phyloP scores from a whole-genome alignment of 306 rosid species.

The Macrotyloma uniflorum region DNA sequence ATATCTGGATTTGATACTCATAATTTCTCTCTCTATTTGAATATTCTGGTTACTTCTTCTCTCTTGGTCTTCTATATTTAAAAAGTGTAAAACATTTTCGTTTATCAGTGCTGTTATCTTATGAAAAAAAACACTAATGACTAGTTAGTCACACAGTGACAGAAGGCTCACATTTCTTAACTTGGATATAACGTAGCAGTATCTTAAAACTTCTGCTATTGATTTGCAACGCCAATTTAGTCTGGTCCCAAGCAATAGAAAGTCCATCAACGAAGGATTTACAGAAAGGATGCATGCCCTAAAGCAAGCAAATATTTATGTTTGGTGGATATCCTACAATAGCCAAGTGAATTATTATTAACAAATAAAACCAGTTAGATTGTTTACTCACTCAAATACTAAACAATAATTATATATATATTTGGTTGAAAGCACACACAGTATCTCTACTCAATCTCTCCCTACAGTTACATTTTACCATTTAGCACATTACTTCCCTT shows the following conservation, averaged over 20 bases:
- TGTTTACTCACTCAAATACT: slow-evolving; percentile 10
- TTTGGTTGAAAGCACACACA: slow-evolving; percentile 24
- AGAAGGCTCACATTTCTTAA: slow-evolving; percentile 14
- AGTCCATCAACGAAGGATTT: slow-evolving; percentile 37
- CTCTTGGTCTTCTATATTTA: too few relatives aligned
- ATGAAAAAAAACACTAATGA: background rate
- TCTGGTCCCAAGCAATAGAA: slow-evolving; percentile 34
- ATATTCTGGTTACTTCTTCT: too few relatives aligned
- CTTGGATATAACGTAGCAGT: slow-evolving; percentile 39
- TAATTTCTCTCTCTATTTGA: background rate
- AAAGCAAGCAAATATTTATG: slow-evolving; percentile 27
- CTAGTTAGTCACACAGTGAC: background rate
- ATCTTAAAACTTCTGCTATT: slow-evolving; percentile 29
- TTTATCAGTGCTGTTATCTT: background rate
- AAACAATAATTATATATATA: background rate
- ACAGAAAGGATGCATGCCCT: background rate
- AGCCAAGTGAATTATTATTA: background rate
- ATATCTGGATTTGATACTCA: background rate
- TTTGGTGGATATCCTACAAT: background rate
- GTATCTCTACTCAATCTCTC: background rate
- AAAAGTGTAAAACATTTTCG: background rate
- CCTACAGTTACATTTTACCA: slow-evolving; percentile 46
- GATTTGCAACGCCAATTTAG: slow-evolving; percentile 26
- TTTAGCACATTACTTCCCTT: slow-evolving; percentile 44
- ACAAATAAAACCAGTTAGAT: background rate